Conservation (phyloP, 2,329 filamentous ascomycete genomes). For the Epichloe coenophiala region DNA sequence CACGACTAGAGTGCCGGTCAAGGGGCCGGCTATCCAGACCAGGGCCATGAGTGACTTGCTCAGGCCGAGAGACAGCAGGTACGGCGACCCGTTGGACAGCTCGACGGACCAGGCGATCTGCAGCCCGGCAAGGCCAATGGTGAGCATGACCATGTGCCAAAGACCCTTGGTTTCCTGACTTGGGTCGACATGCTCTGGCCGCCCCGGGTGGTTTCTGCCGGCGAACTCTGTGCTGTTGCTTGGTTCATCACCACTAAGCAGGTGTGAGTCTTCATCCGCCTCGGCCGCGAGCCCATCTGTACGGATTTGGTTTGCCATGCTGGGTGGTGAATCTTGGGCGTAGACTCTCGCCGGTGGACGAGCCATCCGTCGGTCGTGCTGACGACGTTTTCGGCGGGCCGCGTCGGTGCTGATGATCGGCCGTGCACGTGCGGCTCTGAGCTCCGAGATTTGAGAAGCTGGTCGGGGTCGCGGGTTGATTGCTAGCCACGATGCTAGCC, state of each 20-base stretch:
- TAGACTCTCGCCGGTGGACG: not conserved
- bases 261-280: conserved; percentile 18
- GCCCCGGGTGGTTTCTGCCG: not conserved
- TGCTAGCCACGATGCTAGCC: too few species aligned
- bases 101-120: conserved; percentile 96
- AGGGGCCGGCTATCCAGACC: conserved; percentile 72
- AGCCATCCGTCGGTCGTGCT: not conserved
- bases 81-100: conserved; percentile 82
- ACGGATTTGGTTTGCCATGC: not conserved
- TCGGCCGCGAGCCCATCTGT: not conserved
- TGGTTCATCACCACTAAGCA: conserved; percentile 11
- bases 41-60: conserved; percentile 73
- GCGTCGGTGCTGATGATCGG: not conserved
- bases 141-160: conserved; percentile 77
- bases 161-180: conserved; percentile 59
- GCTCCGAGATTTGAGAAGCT: too few species aligned
- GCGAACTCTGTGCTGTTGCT: not conserved
- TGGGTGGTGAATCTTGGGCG: not conserved
- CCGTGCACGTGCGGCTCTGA: too few species aligned
- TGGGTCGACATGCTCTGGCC: conserved; percentile 10
- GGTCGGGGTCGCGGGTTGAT: too few species aligned
- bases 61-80: conserved; percentile 64
- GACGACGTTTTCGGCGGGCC: not conserved
- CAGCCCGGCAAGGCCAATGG: conserved; percentile 73
- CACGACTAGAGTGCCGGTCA: conserved; percentile 68